Evolutionary conservation across 495 filamentous ascomycete species (phyloP), one percentile per base, ranked within the genome.

Genomic region (Aspergillus panamensis): DNA sequence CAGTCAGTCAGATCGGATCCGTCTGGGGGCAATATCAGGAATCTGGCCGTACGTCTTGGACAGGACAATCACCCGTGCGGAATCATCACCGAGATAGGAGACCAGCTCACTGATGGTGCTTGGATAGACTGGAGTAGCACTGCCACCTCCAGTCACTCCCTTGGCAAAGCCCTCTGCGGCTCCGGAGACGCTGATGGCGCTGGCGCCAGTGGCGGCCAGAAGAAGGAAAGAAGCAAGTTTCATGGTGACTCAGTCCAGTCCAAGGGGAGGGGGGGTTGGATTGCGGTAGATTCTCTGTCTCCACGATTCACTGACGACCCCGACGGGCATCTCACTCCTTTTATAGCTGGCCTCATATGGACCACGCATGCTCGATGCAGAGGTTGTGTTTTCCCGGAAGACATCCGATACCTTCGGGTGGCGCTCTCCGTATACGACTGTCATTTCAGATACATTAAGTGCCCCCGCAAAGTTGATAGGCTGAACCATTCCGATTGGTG

Each of bases 131-230:
- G 73, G 57, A 39, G 65, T 62, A 19, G 73, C 73, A 56, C 48
- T 61, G 39, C 73, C 73, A 66, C 73, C 73, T 50, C 73, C 73
- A 25, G 75, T 77, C 8, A 71, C 68, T 42, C 70, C 73, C 52
- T 71, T 64, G 35, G 73, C 73, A 56, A 76, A 76, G 59, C 73
- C 73, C 64, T 76, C 73, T 35, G 73, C 73, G 31, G 71, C 51
- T 35, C 73, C 73, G 17, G 66, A 64, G 35, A 76, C 73, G 51
- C 67, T 57, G 47, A 69, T 49, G 25, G 63, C 63, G 51, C 16
- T 17, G n/a, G 42, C 17, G 5, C 42, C 42, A 1, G 42, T 8
- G 17, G 42, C 42, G 14, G 17, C 4, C 9, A 20, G 16, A 6
- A 16, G 14, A 17, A 19, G 14, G 6, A 21, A 13, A 21, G 19